Evolutionary conservation across 164 flowering plant genomes (phyloP).

Genomic region (Macadamia integrifolia): DNA sequence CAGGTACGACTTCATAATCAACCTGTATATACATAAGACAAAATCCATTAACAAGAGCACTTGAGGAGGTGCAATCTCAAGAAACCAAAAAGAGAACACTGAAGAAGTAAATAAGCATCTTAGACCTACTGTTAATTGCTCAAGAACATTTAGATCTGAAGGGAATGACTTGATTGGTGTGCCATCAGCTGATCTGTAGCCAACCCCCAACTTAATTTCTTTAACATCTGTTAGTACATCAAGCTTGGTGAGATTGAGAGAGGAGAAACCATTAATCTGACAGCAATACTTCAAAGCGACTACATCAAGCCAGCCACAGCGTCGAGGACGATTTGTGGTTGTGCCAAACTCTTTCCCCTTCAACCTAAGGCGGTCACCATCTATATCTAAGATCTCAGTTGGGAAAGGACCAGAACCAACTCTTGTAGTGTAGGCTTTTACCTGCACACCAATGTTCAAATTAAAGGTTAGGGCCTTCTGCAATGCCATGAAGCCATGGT

Average conservation of each 20-base stretch:
- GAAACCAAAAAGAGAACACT: background rate
- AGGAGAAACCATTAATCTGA: slow-evolving; percentile 89
- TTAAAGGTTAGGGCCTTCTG: background rate
- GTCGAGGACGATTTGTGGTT: slow-evolving; percentile 96
- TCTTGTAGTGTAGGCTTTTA: slow-evolving; percentile 92
- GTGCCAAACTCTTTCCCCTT: slow-evolving; percentile 98
- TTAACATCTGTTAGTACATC: slow-evolving; percentile 82
- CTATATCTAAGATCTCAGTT: slow-evolving; percentile 75
- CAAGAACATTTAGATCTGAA: slow-evolving; percentile 66
- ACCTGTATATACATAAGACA: slow-evolving; percentile 43
- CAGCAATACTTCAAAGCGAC: slow-evolving; percentile 77
- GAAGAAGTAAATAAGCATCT: background rate
- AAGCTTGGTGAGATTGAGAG: slow-evolving; percentile 89
- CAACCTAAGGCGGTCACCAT: slow-evolving; percentile 71
- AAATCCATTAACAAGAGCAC: background rate
- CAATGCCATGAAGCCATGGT: background rate
- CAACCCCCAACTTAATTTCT: slow-evolving; percentile 73
- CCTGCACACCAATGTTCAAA: slow-evolving; percentile 41
- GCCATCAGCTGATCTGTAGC: slow-evolving; percentile 60
- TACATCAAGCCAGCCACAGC: slow-evolving; percentile 96
- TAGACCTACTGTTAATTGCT: slow-evolving; percentile 55
- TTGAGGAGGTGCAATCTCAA: background rate
- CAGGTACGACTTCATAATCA: slow-evolving; percentile 79
- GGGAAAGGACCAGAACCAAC: slow-evolving; percentile 99
- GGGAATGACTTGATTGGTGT: slow-evolving; percentile 71